A percentile compares a stretch with the other conserved stretches of the same genome.
Conservation (phyloP, 345 rosid species). For the Aquilaria sinensis region DNA sequence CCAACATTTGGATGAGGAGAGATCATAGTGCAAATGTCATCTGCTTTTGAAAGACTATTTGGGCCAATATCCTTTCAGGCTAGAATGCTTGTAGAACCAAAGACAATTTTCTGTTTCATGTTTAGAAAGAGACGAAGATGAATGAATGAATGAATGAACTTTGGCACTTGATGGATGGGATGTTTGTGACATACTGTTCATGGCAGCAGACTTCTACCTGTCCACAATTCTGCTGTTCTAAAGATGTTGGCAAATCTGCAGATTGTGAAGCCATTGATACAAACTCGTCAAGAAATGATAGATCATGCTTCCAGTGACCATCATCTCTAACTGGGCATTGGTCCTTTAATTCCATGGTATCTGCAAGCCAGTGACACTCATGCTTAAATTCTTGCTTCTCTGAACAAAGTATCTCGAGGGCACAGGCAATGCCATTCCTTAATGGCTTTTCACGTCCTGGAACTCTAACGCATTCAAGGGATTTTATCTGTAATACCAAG, state of each 20-base stretch:
- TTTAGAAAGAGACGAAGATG: no score
- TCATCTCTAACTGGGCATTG: conserved; percentile 41
- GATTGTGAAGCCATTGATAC: conserved; percentile 12
- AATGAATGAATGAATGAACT: no score
- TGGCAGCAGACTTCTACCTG: conserved; percentile 26
- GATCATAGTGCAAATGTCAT: no score
- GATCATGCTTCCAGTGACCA: conserved; percentile 16
- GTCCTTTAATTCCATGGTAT: conserved; percentile 19
- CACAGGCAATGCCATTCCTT: conserved; percentile 27
- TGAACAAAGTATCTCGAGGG: conserved; percentile 30
- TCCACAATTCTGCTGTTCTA: conserved; percentile 13
- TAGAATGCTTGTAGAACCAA: no score
- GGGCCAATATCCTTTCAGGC: no score
- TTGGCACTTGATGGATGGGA: background rate
- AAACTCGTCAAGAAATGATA: conserved; percentile 14
- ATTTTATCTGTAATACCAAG: conserved; percentile 27
- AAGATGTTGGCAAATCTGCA: conserved; percentile 20
- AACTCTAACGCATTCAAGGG: conserved; percentile 33
- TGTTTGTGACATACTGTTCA: conserved; percentile 1
- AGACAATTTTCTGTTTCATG: no score
- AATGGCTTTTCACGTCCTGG: conserved; percentile 21
- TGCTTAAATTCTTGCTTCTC: conserved; percentile 27
- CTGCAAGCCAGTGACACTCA: conserved; percentile 23
- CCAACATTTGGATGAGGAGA: no score
- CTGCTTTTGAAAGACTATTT: no score